These are phyloP conservation scores for Aurifilum marmelostoma DNA, from an alignment of 2,329 filamentous ascomycete genomes.

Conservation along the genomic window DNA sequence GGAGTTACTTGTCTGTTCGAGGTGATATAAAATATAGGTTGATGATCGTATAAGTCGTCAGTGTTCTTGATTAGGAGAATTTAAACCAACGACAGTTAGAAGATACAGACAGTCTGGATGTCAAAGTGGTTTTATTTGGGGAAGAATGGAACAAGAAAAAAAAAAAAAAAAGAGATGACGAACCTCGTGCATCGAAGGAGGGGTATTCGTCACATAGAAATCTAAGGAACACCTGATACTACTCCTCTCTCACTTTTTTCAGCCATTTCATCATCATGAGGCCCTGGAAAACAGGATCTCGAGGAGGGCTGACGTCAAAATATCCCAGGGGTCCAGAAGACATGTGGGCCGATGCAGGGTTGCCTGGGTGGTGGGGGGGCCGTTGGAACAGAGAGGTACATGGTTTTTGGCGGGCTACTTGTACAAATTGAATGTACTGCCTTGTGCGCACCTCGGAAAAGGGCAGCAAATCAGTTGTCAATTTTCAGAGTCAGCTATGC, in stretches of 20 bases:
- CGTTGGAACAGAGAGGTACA: neutral
- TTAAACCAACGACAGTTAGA: too few relatives aligned
- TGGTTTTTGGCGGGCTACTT: neutral
- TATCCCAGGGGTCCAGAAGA: constrained; percentile 5
- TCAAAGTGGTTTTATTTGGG: neutral
- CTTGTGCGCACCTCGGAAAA: too few relatives aligned
- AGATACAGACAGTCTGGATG: too few relatives aligned
- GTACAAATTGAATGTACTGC: neutral
- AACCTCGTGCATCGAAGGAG: too few relatives aligned
- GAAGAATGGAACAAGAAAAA: neutral
- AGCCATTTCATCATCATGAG: constrained; percentile 25
- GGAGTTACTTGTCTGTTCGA: too few relatives aligned
- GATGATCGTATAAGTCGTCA: neutral
- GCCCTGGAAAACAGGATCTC: constrained; percentile 28
- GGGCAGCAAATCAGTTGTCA: too few relatives aligned
- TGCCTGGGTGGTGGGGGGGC: neutral
- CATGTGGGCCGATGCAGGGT: neutral
- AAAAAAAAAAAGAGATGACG: neutral
- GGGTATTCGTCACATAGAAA: neutral
- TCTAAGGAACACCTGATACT: neutral
- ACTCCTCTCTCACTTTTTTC: too few relatives aligned
- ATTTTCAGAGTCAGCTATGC: too few relatives aligned
- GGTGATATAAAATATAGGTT: too few relatives aligned
- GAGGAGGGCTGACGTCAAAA: constrained; percentile 28
- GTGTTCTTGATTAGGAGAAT: neutral